Evolutionary conservation across 345 rosid species (phyloP).

Genomic region (Clausena lansium): DNA sequence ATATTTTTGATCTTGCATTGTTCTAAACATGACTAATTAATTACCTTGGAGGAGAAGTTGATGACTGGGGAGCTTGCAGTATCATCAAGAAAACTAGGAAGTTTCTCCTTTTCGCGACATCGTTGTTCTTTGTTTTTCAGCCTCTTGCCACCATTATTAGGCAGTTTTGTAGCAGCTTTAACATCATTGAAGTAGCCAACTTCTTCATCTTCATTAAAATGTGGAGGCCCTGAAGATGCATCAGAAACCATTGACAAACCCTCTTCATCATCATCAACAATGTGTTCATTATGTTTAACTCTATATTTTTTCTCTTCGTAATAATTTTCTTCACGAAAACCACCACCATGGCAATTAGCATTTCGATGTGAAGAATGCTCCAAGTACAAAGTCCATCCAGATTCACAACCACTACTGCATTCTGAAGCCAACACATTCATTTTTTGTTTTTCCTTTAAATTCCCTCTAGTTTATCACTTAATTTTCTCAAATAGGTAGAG

Average conservation of each 20-base stretch:
- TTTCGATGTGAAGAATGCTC: constrained; percentile 59
- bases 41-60: constrained; percentile 54
- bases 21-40: not conserved
- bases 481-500: constrained; percentile 5
- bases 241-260: constrained; percentile 95
- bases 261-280: constrained; percentile 50
- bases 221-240: constrained; percentile 98
- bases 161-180: constrained; percentile 16
- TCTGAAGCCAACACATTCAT: constrained; percentile 56
- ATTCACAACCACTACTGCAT: constrained; percentile 82
- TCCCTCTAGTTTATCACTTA: not conserved
- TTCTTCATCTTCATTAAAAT: constrained; percentile 40
- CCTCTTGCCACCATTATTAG: constrained; percentile 27
- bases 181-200: constrained; percentile 24
- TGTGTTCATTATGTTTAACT: constrained; percentile 3
- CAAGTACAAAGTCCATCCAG: constrained; percentile 97
- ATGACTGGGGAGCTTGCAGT: constrained; percentile 84
- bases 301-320: not conserved
- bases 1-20: not conserved
- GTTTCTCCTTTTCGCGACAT: constrained; percentile 33
- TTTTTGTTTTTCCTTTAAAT: not conserved
- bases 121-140: constrained; percentile 38
- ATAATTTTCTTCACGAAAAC: not conserved
- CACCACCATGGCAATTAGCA: constrained; percentile 20
- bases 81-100: constrained; percentile 66